A percentile compares a stretch with the other conserved stretches of the same genome.
phyloP scores from a whole-genome alignment of 2,329 filamentous ascomycete genomes.

The Hypoxylon sp. region DNA sequence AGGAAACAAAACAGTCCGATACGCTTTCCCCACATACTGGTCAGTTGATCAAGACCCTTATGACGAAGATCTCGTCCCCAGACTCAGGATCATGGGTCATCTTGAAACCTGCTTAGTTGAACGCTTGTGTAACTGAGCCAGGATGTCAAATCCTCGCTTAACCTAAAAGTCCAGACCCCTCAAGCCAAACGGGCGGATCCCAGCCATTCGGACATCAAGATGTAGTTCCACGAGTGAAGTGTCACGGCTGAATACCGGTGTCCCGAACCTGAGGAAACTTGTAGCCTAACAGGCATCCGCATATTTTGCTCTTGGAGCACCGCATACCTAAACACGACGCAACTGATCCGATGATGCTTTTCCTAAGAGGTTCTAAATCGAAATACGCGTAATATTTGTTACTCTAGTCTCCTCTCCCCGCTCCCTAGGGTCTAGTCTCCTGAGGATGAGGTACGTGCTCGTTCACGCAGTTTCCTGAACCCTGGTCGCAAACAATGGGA shows the following conservation, averaged over 20 bases:
- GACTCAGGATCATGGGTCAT: slow-evolving; percentile 31
- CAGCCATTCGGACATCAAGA: slow-evolving; percentile 36
- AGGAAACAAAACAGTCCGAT: slow-evolving; percentile 11
- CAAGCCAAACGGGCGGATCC: slow-evolving; percentile 21
- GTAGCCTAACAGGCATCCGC: slow-evolving; percentile 32
- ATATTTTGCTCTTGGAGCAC: slow-evolving; percentile 21
- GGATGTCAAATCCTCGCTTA: slow-evolving; percentile 9
- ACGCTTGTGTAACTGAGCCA: slow-evolving; percentile 24
- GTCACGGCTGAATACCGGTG: slow-evolving; percentile 32
- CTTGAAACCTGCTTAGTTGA: slow-evolving; percentile 26
- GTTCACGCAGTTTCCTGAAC: neutral
- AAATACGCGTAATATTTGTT: slow-evolving; percentile 11
- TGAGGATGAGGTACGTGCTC: slow-evolving; percentile 7
- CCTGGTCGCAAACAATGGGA: neutral
- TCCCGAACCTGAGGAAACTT: slow-evolving; percentile 30
- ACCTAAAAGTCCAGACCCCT: slow-evolving; percentile 14
- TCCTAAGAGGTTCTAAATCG: slow-evolving; percentile 1
- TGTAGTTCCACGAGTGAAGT: slow-evolving; percentile 23
- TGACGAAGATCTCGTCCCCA: slow-evolving; percentile 23
- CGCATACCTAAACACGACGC: slow-evolving; percentile 25
- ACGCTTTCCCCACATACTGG: slow-evolving; percentile 15
- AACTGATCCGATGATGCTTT: slow-evolving; percentile 28
- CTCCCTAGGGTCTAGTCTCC: neutral
- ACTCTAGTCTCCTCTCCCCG: neutral
- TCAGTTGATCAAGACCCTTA: slow-evolving; percentile 21